phyloP scores from a whole-genome alignment of 179 eudicot species.

The Corrigiola litoralis region DNA sequence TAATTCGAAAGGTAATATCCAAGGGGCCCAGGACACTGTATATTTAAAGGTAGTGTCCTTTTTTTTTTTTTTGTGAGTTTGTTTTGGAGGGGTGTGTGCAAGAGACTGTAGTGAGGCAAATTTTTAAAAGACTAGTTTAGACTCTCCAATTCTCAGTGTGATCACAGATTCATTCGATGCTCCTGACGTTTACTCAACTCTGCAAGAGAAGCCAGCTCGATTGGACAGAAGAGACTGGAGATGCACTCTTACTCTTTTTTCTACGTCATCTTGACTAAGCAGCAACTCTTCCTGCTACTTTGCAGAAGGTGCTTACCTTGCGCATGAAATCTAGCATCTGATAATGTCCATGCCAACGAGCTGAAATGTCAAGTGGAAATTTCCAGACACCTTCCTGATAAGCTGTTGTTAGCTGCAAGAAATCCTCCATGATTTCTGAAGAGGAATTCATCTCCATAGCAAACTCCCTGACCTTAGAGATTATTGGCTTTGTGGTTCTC shows the following conservation, averaged over 20 bases:
- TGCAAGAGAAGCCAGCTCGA: too few relatives aligned
- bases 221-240: too few relatives aligned
- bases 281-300: not conserved
- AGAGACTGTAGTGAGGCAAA: too few relatives aligned
- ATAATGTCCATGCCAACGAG: constrained; percentile 84
- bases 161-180: too few relatives aligned
- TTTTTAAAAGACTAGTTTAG: too few relatives aligned
- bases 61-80: too few relatives aligned
- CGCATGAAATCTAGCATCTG: constrained; percentile 75
- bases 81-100: too few relatives aligned
- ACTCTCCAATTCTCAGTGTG: too few relatives aligned
- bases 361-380: constrained; percentile 72
- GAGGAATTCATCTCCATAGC: constrained; percentile 69
- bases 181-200: too few relatives aligned
- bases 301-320: constrained; percentile 44
- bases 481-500: constrained; percentile 49
- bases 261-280: not conserved
- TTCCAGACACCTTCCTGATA: constrained; percentile 76
- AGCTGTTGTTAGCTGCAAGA: constrained; percentile 44
- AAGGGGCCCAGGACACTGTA: too few relatives aligned
- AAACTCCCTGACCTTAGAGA: constrained; percentile 72
- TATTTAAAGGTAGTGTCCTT: too few relatives aligned
- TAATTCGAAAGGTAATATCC: too few relatives aligned
- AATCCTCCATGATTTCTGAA: constrained; percentile 51
- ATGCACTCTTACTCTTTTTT: not conserved